Percentiles rank a stretch among this genome's conserved stretches.
These are phyloP conservation scores for Ceriops decandra DNA, from an alignment of 345 rosid species.

Conservation along the genomic window DNA sequence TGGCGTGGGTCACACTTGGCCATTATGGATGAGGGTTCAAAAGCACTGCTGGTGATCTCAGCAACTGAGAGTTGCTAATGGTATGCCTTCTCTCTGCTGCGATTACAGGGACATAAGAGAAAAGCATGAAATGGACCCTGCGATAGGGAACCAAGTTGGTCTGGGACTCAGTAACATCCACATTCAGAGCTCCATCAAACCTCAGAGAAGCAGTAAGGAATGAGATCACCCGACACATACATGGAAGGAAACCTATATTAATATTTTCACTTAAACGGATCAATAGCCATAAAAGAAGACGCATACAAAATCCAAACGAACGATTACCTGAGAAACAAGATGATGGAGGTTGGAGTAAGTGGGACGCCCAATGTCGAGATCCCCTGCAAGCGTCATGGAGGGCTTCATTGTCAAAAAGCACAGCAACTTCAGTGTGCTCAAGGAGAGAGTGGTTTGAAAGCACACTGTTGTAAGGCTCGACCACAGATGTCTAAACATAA, in stretches of 20 bases:
- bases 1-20: slow-evolving; percentile 28
- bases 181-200: slow-evolving; percentile 26
- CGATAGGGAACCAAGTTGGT: slow-evolving; percentile 26
- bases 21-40: slow-evolving; percentile 30
- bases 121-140: slow-evolving; percentile 29
- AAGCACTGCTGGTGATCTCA: slow-evolving; percentile 25
- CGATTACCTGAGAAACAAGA: slow-evolving; percentile 20
- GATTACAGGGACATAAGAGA: slow-evolving; percentile 24
- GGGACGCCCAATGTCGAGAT: slow-evolving; percentile 26
- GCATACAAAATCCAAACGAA: not conserved
- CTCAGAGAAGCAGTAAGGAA: slow-evolving; percentile 25
- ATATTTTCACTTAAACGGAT: not conserved
- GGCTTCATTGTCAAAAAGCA: slow-evolving; percentile 21
- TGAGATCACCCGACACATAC: slow-evolving; percentile 17
- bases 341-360: slow-evolving; percentile 23
- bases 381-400: slow-evolving; percentile 25
- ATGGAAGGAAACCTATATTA: not conserved
- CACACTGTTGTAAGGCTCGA: slow-evolving; percentile 24
- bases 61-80: slow-evolving; percentile 26
- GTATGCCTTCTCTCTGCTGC: slow-evolving; percentile 25
- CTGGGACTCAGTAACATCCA: slow-evolving; percentile 28
- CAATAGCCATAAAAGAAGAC: not conserved
- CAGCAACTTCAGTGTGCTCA: slow-evolving; percentile 22
- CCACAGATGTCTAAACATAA: slow-evolving; percentile 25
- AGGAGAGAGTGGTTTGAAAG: slow-evolving; percentile 23